Percentiles rank a stretch among this genome's conserved stretches.
Conservation (phyloP, 495 filamentous ascomycete species). For the Usnea hakonensis region DNA sequence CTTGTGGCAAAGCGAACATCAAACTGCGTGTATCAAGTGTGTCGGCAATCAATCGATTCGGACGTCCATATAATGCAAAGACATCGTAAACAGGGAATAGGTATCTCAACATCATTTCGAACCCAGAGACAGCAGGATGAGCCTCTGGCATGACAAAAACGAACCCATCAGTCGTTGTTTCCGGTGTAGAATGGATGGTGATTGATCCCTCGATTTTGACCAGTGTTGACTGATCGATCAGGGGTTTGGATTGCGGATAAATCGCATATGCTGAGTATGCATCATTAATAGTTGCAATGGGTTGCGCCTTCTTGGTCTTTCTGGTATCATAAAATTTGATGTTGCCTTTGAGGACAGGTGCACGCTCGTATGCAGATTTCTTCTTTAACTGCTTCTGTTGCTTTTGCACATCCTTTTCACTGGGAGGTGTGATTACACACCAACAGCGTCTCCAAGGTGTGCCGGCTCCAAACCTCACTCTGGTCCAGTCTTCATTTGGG, state of each 20-base stretch:
- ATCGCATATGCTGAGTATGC: conserved; percentile 91
- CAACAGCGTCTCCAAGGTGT: conserved; percentile 95
- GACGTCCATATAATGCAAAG: conserved; percentile 86
- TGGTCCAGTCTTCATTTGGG: conserved; percentile 84
- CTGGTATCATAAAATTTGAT: conserved; percentile 95
- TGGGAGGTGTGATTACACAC: conserved; percentile 87
- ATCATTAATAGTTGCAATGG: conserved; percentile 85
- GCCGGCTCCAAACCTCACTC: conserved; percentile 91
- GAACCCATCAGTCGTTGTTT: conserved; percentile 76
- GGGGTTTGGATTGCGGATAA: conserved; percentile 84
- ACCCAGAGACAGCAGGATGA: conserved; percentile 82
- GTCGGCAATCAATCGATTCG: conserved; percentile 78
- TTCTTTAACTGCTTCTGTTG: conserved; percentile 79
- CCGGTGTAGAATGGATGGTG: conserved; percentile 67
- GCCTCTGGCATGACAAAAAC: conserved; percentile 97
- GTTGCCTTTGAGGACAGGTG: conserved; percentile 65
- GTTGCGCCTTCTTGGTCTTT: conserved; percentile 82
- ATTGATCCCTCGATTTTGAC: conserved; percentile 91
- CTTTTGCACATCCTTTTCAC: conserved; percentile 84
- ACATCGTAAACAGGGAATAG: conserved; percentile 92
- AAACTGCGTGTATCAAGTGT: conserved; percentile 76
- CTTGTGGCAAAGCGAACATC: conserved; percentile 96
- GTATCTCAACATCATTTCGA: conserved; percentile 94
- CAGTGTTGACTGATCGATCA: conserved; percentile 91
- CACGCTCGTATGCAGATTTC: conserved; percentile 70